Base-by-base conservation (phyloP, 1,284 basidiomycete genomes). In the Inonotus obliquus region DNA sequence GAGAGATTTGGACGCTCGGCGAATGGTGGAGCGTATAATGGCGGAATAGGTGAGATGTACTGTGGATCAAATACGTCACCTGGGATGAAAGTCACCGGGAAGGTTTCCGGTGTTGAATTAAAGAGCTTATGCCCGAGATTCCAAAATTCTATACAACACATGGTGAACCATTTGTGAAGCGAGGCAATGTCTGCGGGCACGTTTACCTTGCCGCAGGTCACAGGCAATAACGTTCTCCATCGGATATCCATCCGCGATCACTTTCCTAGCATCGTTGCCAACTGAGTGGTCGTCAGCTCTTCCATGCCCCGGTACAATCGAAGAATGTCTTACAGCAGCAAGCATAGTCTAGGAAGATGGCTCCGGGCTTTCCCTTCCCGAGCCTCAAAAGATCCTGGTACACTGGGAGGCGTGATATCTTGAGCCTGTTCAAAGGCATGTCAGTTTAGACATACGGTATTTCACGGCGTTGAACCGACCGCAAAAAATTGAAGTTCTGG, bases 321-420 rank as follows among this genome's bases (percentile, higher is more conserved):
- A 32, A 17, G 21, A 25, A 32, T 0, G 71, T 32, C 79, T 68
- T 64, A 83, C 82, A 81, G 66, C 80, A 82, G 66, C 79, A 81
- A 13, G 73, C 76, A 6, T 78, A 67, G 54, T 79, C 77, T 1
- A 85, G 72, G n/a, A 83, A 71, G 51, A 86, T 75, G 2, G 81
- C 78, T 48, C 73, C 73, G 14, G 72, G 63, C 17, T 74, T 75
- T 1, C 75, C 72, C 25, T 70, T 69, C 2, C 73, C 72, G 0
- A 83, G 69, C 37, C 74, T 65, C 3, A 84, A 68, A 6, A 77
- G 73, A 7, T 74, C 69, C 2, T 69, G 62, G 67, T 85, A 85
- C 0, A 69, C 75, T 4, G 78, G 78, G 29, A 77, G 67, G n/a
- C 71, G 74, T 3, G 74, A 54, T 21, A 63, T 78, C 68, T 75